Evolutionary conservation across 305 asterid genomes (phyloP), one percentile per base, ranked within the genome.

Genomic region (Solanum aculeatissimum): DNA sequence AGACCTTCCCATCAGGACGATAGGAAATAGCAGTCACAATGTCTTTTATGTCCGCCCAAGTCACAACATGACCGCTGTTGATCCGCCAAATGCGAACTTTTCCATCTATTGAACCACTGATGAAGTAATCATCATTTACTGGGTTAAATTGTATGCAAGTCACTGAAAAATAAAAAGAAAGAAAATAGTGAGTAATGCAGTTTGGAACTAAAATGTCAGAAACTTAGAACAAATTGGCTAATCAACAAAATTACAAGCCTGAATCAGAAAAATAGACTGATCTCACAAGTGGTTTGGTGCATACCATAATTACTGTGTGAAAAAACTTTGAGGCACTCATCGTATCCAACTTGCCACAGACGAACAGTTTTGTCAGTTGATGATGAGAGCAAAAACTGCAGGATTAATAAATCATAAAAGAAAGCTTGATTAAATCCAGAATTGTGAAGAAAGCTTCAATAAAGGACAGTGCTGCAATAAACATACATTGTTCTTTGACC

Each of bases 21-120:
- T 91, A 95, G 82, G 97, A 91, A 87, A 95, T 90, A 42, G 98
- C 99, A 53, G 98, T 94, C 68, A 97, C 93, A 87, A 95, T 94
- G 87, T 94, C 99, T 90, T 86, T 95, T 38, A 89, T 87, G 87
- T 95, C 98, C 1, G 86, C 80, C 99, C 99, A 97, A 75, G 90
- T 93, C 85, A 94, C 92, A 87, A 97, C 99, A 85, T 93, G 95
- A 84, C 93, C 80, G 82, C 93, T 88, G 72, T 75, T 89, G 54
- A 92, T 90, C 13, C 87, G 87, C 99, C 99, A 97, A 86, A 97
- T 92, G 45, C 99, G 97, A 79, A 93, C 92, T 89, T 97, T 97
- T 69, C 99, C 99, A 58, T 97, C 99, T 81, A 97, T 92, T 19
- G 99, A 95, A 82, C 99, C 98, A 85, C 98, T 97, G 88, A 97